Percentiles rank a stretch among this genome's conserved stretches.
Conservation (phyloP, 140 eudicot genomes). For the Oenanthe javanica region DNA sequence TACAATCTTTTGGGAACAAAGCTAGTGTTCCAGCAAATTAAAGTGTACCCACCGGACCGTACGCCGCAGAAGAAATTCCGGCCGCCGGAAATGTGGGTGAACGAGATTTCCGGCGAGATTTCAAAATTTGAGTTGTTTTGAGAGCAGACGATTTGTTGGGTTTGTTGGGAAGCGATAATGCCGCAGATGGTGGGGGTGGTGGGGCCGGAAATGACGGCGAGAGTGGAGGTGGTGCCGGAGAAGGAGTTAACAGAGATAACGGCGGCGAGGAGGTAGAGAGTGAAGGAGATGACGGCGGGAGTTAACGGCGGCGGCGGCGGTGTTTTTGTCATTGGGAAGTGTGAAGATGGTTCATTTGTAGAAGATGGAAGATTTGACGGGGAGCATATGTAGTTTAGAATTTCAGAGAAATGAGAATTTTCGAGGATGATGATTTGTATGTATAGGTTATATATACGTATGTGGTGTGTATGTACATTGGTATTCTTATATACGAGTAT, state of each 20-base stretch:
- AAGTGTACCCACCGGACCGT: constrained; percentile 60
- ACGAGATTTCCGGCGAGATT: constrained; percentile 37
- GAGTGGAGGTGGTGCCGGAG: constrained; percentile 38
- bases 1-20: constrained; percentile 51
- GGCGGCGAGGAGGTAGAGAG: not conserved
- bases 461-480: not conserved
- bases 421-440: not conserved
- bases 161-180: constrained; percentile 50
- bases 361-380: constrained; percentile 4
- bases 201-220: constrained; percentile 56
- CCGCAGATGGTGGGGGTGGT: constrained; percentile 49
- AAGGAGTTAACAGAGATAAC: constrained; percentile 20
- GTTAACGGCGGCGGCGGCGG: constrained; percentile 4
- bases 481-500: not conserved
- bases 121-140: constrained; percentile 20
- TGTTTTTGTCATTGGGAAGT: constrained; percentile 18
- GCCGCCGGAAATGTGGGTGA: constrained; percentile 77
- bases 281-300: not conserved
- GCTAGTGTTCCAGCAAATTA: constrained; percentile 59
- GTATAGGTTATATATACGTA: not conserved
- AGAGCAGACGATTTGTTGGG: constrained; percentile 55
- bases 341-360: constrained; percentile 1
- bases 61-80: constrained; percentile 56
- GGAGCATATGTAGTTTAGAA: too few relatives aligned
- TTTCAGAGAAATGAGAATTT: not conserved